Conservation (phyloP, 352 stramenopile genomes). For the Globisporangium paddicum region DNA sequence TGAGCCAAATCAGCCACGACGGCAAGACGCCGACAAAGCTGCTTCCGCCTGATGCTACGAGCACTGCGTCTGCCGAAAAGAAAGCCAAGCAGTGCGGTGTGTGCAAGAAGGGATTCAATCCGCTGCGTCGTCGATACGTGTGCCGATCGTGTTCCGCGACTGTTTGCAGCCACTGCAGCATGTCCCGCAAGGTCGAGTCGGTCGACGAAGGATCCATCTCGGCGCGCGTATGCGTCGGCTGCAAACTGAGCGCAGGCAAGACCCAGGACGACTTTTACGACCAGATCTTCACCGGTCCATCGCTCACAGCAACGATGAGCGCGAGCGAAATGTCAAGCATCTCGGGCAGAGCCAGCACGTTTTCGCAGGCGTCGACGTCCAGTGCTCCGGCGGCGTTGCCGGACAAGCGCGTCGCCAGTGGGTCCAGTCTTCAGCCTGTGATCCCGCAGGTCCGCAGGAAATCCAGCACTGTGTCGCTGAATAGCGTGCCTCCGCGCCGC, state of each 20-base stretch:
- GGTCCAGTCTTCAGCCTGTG: conserved; percentile 20
- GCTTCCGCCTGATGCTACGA: conserved; percentile 6
- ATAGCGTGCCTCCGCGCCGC: conserved; percentile 18
- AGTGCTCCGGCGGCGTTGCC: conserved; percentile 18
- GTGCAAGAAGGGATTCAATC: conserved; percentile 83
- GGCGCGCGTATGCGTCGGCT: conserved; percentile 75
- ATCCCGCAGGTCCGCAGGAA: conserved; percentile 36
- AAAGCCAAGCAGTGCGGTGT: conserved; percentile 70
- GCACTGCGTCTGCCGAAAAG: conserved; percentile 25
- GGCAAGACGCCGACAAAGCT: background rate
- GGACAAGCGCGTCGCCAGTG: conserved; percentile 33
- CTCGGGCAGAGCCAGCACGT: conserved; percentile 39
- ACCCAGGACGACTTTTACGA: conserved; percentile 78
- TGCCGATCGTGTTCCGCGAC: conserved; percentile 68
- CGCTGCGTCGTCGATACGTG: conserved; percentile 67
- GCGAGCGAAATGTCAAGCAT: conserved; percentile 14
- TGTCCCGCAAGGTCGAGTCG: conserved; percentile 48
- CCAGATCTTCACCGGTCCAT: conserved; percentile 61
- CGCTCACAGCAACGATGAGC: conserved; percentile 13
- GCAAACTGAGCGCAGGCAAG: conserved; percentile 68
- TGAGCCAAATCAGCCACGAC: background rate
- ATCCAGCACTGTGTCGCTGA: conserved; percentile 42
- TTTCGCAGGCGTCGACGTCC: conserved; percentile 34
- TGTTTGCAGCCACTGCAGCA: conserved; percentile 78
- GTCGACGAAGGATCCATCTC: conserved; percentile 48